These are phyloP conservation scores for Russula griseocarnosa DNA, from an alignment of 768 basidiomycete genomes.

Conservation along the genomic window DNA sequence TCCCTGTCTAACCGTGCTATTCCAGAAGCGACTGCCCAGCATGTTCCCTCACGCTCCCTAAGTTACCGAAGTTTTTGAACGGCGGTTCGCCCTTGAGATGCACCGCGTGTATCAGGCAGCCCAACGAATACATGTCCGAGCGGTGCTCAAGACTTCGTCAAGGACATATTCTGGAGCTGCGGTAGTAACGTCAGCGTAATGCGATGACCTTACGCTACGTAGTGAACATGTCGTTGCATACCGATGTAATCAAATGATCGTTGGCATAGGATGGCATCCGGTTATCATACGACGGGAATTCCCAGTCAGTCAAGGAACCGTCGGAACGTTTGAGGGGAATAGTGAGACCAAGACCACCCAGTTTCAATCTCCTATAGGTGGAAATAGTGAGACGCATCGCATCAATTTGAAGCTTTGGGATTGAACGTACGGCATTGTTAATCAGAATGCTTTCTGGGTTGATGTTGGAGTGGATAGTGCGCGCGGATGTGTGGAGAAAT, in stretches of 20 bases:
- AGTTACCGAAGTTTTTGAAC: slow-evolving; percentile 77
- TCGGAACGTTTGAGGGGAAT: slow-evolving; percentile 67
- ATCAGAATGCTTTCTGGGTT: slow-evolving; percentile 84
- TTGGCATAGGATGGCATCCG: slow-evolving; percentile 78
- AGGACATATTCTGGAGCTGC: slow-evolving; percentile 93
- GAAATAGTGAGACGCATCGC: slow-evolving; percentile 14
- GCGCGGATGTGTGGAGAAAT: slow-evolving; percentile 90
- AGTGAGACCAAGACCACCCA: slow-evolving; percentile 84
- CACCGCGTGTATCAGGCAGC: slow-evolving; percentile 86
- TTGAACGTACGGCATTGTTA: slow-evolving; percentile 70
- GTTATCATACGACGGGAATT: slow-evolving; percentile 85
- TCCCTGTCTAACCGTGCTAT: slow-evolving; percentile 66
- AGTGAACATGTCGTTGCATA: slow-evolving; percentile 36
- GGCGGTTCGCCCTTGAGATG: slow-evolving; percentile 86
- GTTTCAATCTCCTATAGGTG: slow-evolving; percentile 84
- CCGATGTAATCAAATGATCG: slow-evolving; percentile 95
- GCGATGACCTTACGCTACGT: background rate
- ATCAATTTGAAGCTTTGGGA: slow-evolving; percentile 16
- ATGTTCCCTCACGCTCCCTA: slow-evolving; percentile 65
- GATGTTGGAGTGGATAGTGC: slow-evolving; percentile 87
- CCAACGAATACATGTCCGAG: slow-evolving; percentile 94
- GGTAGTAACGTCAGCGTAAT: background rate
- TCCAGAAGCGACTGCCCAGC: slow-evolving; percentile 56
- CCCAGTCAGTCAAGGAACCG: slow-evolving; percentile 77
- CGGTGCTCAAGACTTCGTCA: slow-evolving; percentile 80